A percentile compares a stretch with the other conserved stretches of the same genome.
These are phyloP conservation scores for Coniochaeta sp. DNA, from an alignment of 2,329 filamentous ascomycete genomes.

Conservation along the genomic window DNA sequence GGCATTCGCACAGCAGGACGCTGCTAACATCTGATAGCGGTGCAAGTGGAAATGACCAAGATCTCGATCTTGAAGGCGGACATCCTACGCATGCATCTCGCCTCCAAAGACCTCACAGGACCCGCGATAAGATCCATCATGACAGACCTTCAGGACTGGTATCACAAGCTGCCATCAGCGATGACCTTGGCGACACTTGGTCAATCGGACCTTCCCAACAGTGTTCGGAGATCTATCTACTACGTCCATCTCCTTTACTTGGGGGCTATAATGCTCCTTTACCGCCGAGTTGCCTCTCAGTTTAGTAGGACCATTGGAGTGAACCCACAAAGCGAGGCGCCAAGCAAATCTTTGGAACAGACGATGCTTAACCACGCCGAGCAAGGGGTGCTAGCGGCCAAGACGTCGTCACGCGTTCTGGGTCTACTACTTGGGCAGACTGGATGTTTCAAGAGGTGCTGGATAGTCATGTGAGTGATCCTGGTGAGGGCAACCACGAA, in stretches of 20 bases:
- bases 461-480: constrained; percentile 21
- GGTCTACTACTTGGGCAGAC: constrained; percentile 12
- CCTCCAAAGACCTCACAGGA: constrained; percentile 17
- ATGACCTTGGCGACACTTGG: constrained; percentile 15
- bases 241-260: constrained; percentile 24
- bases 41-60: constrained; percentile 20
- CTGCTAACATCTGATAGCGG: constrained; percentile 8
- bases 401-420: constrained; percentile 16
- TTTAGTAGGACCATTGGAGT: constrained; percentile 7
- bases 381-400: constrained; percentile 18
- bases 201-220: constrained; percentile 5
- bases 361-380: constrained; percentile 9
- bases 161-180: constrained; percentile 14
- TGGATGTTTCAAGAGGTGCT: constrained; percentile 16
- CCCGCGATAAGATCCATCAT: constrained; percentile 18
- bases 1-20: not conserved
- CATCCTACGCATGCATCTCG: constrained; percentile 20
- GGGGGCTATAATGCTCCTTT: constrained; percentile 21
- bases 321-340: not conserved
- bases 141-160: constrained; percentile 20
- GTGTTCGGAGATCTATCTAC: constrained; percentile 15
- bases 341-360: constrained; percentile 2
- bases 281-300: constrained; percentile 20
- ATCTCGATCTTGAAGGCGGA: constrained; percentile 20
- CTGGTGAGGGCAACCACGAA: not conserved